Evolutionary conservation across 805 yeast genomes (phyloP).

Genomic region (Zygosaccharomyces gambellarensis): DNA sequence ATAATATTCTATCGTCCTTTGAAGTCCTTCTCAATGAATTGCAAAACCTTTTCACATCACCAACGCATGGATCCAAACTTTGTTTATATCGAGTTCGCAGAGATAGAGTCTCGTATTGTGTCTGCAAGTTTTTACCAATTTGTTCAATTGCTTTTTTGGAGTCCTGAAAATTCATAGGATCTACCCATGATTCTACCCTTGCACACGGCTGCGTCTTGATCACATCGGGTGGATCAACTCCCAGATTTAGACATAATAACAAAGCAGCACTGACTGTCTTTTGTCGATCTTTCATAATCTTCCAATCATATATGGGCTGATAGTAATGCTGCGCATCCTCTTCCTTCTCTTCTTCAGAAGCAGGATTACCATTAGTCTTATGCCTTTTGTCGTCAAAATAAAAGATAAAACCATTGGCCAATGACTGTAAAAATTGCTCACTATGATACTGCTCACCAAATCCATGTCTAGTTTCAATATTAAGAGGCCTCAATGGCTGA

Average conservation of each 20-base stretch:
- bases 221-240: conserved; percentile 97
- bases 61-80: conserved; percentile 89
- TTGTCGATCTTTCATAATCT: conserved; percentile 81
- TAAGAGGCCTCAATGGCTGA: conserved; percentile 43
- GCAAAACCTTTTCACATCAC: conserved; percentile 88
- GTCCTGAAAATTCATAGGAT: conserved; percentile 76
- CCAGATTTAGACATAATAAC: conserved; percentile 82
- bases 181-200: conserved; percentile 86
- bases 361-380: conserved; percentile 81
- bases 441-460: conserved; percentile 50
- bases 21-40: conserved; percentile 84
- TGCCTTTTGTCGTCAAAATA: conserved; percentile 92
- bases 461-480: conserved; percentile 62
- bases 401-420: conserved; percentile 66
- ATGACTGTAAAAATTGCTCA: conserved; percentile 49
- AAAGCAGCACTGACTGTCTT: conserved; percentile 92
- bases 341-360: conserved; percentile 48
- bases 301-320: conserved; percentile 85
- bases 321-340: conserved; percentile 44
- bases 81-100: conserved; percentile 86
- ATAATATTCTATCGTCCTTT: conserved; percentile 85
- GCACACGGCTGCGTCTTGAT: conserved; percentile 93
- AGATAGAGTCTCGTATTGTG: conserved; percentile 85
- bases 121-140: conserved; percentile 81
- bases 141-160: conserved; percentile 87